Evolutionary conservation across 352 stramenopile species (phyloP).

Genomic region (Globisporangium carolinianum): DNA sequence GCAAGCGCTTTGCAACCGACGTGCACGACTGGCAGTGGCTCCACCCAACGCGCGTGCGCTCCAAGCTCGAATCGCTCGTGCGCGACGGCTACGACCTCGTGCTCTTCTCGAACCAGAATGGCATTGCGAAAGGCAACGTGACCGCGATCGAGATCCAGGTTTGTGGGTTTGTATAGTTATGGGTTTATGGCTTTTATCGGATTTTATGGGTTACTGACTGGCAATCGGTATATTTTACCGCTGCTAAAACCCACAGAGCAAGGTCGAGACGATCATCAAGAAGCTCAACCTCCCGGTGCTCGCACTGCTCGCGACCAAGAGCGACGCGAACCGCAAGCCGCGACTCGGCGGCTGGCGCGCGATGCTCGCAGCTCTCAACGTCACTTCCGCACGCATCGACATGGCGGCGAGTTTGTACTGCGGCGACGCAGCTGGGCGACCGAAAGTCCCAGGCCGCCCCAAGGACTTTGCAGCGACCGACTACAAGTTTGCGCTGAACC

Average conservation of each 20-base stretch:
- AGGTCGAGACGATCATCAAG: conserved; percentile 55
- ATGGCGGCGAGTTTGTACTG: conserved; percentile 71
- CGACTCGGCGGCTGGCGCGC: conserved; percentile 57
- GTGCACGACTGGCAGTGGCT: conserved; percentile 74
- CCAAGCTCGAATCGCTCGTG: conserved; percentile 43
- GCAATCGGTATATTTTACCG: background rate
- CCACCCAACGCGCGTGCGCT: conserved; percentile 41
- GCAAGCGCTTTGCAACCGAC: conserved; percentile 67
- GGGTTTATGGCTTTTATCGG: background rate
- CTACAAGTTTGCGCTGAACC: conserved; percentile 87
- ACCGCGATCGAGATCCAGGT: conserved; percentile 55
- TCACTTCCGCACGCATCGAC: conserved; percentile 26
- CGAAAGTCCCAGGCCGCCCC: conserved; percentile 49
- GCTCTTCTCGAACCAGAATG: conserved; percentile 84
- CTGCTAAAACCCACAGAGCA: conserved; percentile 23
- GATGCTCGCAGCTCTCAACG: conserved; percentile 27
- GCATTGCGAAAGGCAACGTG: conserved; percentile 71
- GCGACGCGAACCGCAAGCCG: conserved; percentile 78
- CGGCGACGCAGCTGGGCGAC: conserved; percentile 70
- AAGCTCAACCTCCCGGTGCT: conserved; percentile 63
- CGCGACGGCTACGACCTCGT: conserved; percentile 45
- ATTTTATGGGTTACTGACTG: background rate
- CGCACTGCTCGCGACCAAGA: conserved; percentile 60
- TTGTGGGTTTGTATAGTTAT: background rate
- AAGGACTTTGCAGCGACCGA: conserved; percentile 86